Evolutionary conservation across 371 early-diverging fungal species (phyloP).

Genomic region (Nematocida parisii): DNA sequence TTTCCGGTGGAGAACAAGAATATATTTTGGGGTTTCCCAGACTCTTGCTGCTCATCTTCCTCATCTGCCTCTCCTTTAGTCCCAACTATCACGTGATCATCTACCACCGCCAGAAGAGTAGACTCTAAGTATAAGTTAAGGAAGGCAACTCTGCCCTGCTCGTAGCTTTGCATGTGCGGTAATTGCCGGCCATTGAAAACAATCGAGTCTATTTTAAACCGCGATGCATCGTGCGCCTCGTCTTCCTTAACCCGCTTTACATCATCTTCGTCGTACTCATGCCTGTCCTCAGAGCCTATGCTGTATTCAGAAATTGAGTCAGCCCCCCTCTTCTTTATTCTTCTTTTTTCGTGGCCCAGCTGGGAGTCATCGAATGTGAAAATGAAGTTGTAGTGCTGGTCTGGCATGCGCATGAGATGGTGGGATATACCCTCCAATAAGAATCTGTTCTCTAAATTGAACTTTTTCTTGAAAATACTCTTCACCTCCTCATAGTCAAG

Average conservation of each 20-base stretch:
- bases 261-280: constrained; percentile 33
- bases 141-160: constrained; percentile 53
- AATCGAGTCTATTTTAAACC: constrained; percentile 46
- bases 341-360: constrained; percentile 53
- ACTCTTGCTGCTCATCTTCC: constrained; percentile 17
- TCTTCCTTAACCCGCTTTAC: constrained; percentile 22
- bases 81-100: constrained; percentile 19
- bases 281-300: constrained; percentile 6
- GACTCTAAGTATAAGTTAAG: constrained; percentile 7
- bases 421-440: constrained; percentile 58
- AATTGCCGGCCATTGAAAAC: constrained; percentile 43
- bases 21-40: constrained; percentile 9
- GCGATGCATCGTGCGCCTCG: background rate
- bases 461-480: constrained; percentile 48
- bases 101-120: background rate
- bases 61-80: constrained; percentile 33
- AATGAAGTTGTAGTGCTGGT: constrained; percentile 62
- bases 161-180: constrained; percentile 4
- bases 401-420: constrained; percentile 59
- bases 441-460: constrained; percentile 56
- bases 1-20: constrained; percentile 24
- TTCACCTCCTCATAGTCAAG: constrained; percentile 51
- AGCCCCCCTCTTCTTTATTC: constrained; percentile 5
- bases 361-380: constrained; percentile 58
- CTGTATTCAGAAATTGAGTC: constrained; percentile 41